These are phyloP conservation scores for Oryza glaberrima DNA, from an alignment of 176 grass and related monocot species.

Conservation along the genomic window DNA sequence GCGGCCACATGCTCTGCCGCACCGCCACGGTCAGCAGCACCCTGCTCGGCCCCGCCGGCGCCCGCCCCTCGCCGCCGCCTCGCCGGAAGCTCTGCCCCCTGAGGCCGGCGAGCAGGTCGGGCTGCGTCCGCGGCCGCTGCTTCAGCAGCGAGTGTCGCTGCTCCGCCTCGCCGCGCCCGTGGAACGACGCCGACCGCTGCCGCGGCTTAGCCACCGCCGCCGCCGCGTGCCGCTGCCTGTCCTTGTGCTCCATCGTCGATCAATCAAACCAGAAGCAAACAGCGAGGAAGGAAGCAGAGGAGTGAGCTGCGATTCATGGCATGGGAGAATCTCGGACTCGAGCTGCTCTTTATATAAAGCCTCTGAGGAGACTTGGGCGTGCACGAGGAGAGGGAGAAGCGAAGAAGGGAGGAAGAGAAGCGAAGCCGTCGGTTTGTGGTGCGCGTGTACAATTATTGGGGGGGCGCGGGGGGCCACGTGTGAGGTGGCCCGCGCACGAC, in stretches of 20 bases:
- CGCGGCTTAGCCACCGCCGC: neutral
- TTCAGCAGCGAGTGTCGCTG: conserved; percentile 12
- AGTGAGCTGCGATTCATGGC: neutral
- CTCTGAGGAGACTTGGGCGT: too few species aligned
- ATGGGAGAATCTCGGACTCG: neutral
- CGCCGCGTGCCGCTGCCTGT: neutral
- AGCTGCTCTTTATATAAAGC: neutral
- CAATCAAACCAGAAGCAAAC: too few species aligned
- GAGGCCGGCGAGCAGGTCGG: conserved; percentile 48
- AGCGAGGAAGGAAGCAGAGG: too few species aligned
- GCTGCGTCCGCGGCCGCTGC: conserved; percentile 55
- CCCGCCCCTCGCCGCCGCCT: conserved; percentile 22
- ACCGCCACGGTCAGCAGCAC: conserved; percentile 73
- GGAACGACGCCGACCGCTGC: conserved; percentile 55
- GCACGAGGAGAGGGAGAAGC: neutral
- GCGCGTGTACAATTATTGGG: neutral
- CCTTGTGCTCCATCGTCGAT: conserved; percentile 31
- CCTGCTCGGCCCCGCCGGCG: conserved; percentile 53
- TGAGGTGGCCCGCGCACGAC: neutral
- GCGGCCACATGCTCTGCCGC: conserved; percentile 67
- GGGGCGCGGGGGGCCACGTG: neutral
- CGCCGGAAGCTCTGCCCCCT: conserved; percentile 7
- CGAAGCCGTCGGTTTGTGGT: neutral
- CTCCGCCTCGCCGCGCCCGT: conserved; percentile 33
- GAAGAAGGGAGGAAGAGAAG: too few species aligned